phyloP scores from a whole-genome alignment of 345 rosid species.

The Rhizophora mangle region DNA sequence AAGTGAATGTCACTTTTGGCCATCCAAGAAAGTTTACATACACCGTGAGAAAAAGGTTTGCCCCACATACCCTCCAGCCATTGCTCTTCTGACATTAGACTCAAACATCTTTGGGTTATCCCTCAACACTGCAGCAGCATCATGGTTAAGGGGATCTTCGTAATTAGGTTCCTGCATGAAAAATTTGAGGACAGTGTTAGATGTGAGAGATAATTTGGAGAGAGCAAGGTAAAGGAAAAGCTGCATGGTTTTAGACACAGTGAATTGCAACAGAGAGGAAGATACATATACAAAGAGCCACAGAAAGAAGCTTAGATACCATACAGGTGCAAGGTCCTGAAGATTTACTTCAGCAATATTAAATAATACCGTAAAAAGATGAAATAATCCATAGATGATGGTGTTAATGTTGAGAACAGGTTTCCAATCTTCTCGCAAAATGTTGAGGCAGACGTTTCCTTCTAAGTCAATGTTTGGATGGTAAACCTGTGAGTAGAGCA shows the following conservation, averaged over 20 bases:
- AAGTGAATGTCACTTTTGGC: constrained; percentile 15
- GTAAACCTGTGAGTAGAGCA: constrained; percentile 52
- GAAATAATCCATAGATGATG: constrained; percentile 71
- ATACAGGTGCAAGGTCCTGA: background rate
- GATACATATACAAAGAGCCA: no score
- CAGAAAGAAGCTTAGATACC: no score
- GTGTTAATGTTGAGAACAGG: constrained; percentile 91
- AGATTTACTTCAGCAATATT: background rate
- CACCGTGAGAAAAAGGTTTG: constrained; percentile 66
- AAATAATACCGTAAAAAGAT: constrained; percentile 72
- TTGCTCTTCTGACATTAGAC: constrained; percentile 67
- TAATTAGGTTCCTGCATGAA: constrained; percentile 65
- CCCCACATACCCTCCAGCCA: constrained; percentile 82
- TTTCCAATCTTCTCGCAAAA: constrained; percentile 92
- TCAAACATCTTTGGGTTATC: constrained; percentile 71
- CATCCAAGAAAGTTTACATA: constrained; percentile 28
- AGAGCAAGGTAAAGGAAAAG: background rate
- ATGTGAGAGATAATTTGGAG: constrained; percentile 1
- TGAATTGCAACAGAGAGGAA: no score
- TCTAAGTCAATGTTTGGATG: constrained; percentile 94
- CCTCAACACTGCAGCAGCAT: constrained; percentile 76
- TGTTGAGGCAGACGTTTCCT: constrained; percentile 87
- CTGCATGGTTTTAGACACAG: no score
- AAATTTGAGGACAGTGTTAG: background rate
- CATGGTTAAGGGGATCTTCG: constrained; percentile 89